phyloP scores from a whole-genome alignment of 2,329 filamentous ascomycete genomes.

The Clarireedia hainanense region DNA sequence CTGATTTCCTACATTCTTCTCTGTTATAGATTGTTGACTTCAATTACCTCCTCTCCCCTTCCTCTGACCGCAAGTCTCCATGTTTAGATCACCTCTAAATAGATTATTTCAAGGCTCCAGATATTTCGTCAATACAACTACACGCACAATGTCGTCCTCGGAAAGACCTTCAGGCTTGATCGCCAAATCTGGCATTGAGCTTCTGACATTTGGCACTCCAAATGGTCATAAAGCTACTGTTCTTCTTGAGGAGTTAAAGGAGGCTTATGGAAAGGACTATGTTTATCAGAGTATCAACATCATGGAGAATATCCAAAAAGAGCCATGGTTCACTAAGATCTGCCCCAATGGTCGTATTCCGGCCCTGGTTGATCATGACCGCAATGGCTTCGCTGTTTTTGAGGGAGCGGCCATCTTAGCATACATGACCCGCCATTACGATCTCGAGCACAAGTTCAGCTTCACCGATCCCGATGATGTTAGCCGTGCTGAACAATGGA shows the following conservation, averaged over 20 bases:
- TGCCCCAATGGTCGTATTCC: constrained; percentile 60
- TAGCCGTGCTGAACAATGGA: constrained; percentile 48
- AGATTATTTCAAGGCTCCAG: constrained; percentile 20
- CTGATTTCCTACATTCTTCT: background rate
- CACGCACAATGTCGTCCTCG: constrained; percentile 18
- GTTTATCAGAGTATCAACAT: constrained; percentile 53
- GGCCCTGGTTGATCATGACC: constrained; percentile 58
- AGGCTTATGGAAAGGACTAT: constrained; percentile 54
- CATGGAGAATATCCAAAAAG: constrained; percentile 54
- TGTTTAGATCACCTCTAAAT: constrained; percentile 21
- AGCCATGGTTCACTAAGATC: constrained; percentile 56
- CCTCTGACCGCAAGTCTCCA: constrained; percentile 12
- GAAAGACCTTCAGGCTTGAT: constrained; percentile 45
- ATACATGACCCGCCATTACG: constrained; percentile 68
- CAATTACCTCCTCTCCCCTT: background rate
- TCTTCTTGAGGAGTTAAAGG: constrained; percentile 58
- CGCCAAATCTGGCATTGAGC: constrained; percentile 56
- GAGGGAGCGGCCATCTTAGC: constrained; percentile 67
- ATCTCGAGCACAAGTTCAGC: constrained; percentile 57
- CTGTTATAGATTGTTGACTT: background rate
- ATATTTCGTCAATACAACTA: constrained; percentile 12
- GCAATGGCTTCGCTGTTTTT: constrained; percentile 56
- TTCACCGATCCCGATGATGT: constrained; percentile 46
- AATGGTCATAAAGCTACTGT: constrained; percentile 52
- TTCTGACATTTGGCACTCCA: constrained; percentile 50